A percentile compares a stretch with the other conserved stretches of the same genome.
phyloP scores from a whole-genome alignment of 306 rosid species.

The Chamaecrista fasciculata region DNA sequence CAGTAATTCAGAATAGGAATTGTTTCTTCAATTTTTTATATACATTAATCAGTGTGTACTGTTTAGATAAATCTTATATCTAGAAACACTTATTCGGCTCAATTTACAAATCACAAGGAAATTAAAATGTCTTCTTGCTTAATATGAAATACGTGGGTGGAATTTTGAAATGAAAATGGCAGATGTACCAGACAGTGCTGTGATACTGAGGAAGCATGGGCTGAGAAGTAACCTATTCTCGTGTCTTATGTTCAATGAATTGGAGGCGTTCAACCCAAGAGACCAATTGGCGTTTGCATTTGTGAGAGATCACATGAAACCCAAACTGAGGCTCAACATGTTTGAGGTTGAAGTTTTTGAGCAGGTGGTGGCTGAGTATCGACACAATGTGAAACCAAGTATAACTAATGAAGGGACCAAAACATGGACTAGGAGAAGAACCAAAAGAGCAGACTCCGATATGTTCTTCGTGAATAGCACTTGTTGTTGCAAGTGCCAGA shows the following conservation, averaged over 20 bases:
- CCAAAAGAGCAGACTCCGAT: conserved; percentile 60
- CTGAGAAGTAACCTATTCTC: conserved; percentile 65
- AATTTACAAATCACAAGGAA: no score
- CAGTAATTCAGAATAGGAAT: no score
- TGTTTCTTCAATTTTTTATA: no score
- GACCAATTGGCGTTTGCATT: conserved; percentile 89
- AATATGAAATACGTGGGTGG: no score
- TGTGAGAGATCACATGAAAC: conserved; percentile 84
- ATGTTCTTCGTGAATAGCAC: conserved; percentile 48
- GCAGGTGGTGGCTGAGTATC: conserved; percentile 68
- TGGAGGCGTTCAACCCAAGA: conserved; percentile 92
- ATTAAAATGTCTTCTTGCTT: no score
- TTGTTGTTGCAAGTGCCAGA: conserved; percentile 67
- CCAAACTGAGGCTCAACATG: conserved; percentile 67
- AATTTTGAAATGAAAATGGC: conserved; percentile 22
- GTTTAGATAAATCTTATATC: no score
- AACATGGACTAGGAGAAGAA: conserved; percentile 24
- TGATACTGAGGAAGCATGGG: conserved; percentile 78
- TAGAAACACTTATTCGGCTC: no score
- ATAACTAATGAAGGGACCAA: neutral
- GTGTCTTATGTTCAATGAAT: conserved; percentile 79
- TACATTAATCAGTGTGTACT: no score
- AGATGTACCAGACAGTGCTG: conserved; percentile 97
- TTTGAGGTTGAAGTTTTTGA: conserved; percentile 85
- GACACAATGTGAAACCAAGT: conserved; percentile 60